phyloP scores from a whole-genome alignment of 2,329 filamentous ascomycete species.

The Neofusicoccum laricinum region DNA sequence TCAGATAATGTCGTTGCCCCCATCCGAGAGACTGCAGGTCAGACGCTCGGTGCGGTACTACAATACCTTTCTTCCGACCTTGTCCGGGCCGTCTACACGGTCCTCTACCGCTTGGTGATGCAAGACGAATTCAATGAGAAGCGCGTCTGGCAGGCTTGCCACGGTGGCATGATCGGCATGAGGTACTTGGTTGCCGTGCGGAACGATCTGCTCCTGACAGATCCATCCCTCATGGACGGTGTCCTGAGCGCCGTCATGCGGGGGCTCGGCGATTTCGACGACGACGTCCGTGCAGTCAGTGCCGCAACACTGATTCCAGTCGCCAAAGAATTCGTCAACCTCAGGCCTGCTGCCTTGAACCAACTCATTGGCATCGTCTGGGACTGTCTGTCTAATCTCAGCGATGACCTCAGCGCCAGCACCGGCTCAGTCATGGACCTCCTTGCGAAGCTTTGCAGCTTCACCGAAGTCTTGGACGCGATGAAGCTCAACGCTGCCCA shows the following conservation, averaged over 20 bases:
- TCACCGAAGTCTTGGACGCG: slow-evolving; percentile 84
- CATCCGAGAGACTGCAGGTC: slow-evolving; percentile 91
- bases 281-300: slow-evolving; percentile 94
- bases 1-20: slow-evolving; percentile 96
- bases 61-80: slow-evolving; percentile 77
- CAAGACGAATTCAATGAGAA: slow-evolving; percentile 74
- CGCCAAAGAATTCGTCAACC: slow-evolving; percentile 86
- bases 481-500: slow-evolving; percentile 88
- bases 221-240: slow-evolving; percentile 84
- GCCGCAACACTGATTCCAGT: slow-evolving; percentile 97
- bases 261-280: slow-evolving; percentile 83
- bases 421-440: slow-evolving; percentile 99
- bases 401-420: slow-evolving; percentile 93
- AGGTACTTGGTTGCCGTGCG: slow-evolving; percentile 93
- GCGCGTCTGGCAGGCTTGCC: slow-evolving; percentile 89
- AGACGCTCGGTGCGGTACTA: slow-evolving; percentile 84
- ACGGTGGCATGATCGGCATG: slow-evolving; percentile 96
- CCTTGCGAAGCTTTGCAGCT: slow-evolving; percentile 90
- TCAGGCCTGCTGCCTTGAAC: slow-evolving; percentile 75
- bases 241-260: slow-evolving; percentile 93
- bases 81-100: slow-evolving; percentile 79
- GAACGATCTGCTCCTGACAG: slow-evolving; percentile 83
- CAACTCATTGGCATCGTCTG: slow-evolving; percentile 90
- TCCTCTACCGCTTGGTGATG: slow-evolving; percentile 88
- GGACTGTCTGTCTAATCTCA: slow-evolving; percentile 95